These are phyloP conservation scores for Microthlaspi erraticum DNA, from an alignment of 345 rosid genomes.

Conservation along the genomic window DNA sequence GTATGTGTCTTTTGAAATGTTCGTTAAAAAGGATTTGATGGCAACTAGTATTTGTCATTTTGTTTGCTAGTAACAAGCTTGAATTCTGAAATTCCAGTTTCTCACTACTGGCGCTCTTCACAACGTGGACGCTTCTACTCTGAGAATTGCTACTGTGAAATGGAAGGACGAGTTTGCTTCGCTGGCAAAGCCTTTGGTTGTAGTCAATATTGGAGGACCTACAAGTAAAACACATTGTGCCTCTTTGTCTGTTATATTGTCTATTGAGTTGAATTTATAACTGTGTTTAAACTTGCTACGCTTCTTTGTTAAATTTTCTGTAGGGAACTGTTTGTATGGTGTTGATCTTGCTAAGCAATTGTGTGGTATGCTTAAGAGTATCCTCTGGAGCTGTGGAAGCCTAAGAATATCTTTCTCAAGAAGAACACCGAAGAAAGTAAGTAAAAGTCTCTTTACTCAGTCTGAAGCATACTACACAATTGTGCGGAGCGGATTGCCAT, in stretches of 20 bases:
- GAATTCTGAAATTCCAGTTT: conserved; percentile 53
- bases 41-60: not conserved
- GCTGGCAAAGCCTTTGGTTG: conserved; percentile 82
- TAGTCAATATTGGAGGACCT: conserved; percentile 95
- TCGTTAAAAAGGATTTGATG: not conserved
- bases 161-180: conserved; percentile 76
- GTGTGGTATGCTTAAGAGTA: conserved; percentile 59
- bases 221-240: conserved; percentile 50
- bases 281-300: not conserved
- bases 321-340: conserved; percentile 81
- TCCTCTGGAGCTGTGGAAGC: conserved; percentile 86
- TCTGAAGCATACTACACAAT: too few relatives aligned
- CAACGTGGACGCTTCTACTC: conserved; percentile 69
- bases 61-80: conserved; percentile 37
- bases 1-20: conserved; percentile 52
- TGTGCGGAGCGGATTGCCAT: not conserved
- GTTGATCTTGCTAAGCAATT: conserved; percentile 73
- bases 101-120: conserved; percentile 92
- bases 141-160: conserved; percentile 63
- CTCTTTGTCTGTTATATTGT: conserved; percentile 2
- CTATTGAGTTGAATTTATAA: conserved; percentile 1
- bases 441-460: conserved; percentile 5
- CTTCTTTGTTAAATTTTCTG: not conserved
- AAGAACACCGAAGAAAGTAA: conserved; percentile 75
- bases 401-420: conserved; percentile 84